Evolutionary conservation across 1,284 basidiomycete species (phyloP).

Genomic region (Puccinia triticina): DNA sequence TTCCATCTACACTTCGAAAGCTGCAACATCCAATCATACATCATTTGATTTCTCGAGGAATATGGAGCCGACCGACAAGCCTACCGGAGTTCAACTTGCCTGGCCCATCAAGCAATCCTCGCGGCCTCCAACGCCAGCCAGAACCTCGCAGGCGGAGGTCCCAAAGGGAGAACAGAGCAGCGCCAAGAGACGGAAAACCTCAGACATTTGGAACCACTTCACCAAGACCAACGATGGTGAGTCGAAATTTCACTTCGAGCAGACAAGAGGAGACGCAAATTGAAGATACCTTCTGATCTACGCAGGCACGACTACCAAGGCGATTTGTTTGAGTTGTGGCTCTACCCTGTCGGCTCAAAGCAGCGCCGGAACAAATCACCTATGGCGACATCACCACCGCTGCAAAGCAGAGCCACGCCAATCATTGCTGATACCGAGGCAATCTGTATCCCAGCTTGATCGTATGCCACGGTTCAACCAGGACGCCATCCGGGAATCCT

Average conservation of each 20-base stretch:
- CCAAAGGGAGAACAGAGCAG: not conserved
- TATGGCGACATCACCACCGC: constrained; percentile 19
- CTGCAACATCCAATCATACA: too few relatives aligned
- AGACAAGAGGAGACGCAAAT: not conserved
- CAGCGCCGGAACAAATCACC: constrained; percentile 13
- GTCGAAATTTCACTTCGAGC: not conserved
- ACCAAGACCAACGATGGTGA: constrained; percentile 27
- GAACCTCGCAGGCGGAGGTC: not conserved
- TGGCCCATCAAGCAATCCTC: constrained; percentile 19
- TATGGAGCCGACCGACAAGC: not conserved
- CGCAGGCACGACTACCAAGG: constrained; percentile 19
- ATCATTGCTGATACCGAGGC: not conserved
- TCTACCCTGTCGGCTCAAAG: constrained; percentile 1
- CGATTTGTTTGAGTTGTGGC: constrained; percentile 7
- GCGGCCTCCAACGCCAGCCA: not conserved
- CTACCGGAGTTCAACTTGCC: not conserved
- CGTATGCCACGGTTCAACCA: constrained; percentile 18
- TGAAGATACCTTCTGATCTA: not conserved
- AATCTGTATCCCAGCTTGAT: not conserved
- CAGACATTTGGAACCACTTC: constrained; percentile 28
- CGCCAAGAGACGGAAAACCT: constrained; percentile 15
- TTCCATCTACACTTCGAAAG: too few relatives aligned
- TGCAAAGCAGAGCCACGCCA: constrained; percentile 14
- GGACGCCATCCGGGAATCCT: not conserved
- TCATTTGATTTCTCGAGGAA: too few relatives aligned